Percentiles rank a stretch among this genome's conserved stretches.
These are phyloP conservation scores for Metschnikowia orientalis DNA, from an alignment of 805 yeast species.

Conservation along the genomic window DNA sequence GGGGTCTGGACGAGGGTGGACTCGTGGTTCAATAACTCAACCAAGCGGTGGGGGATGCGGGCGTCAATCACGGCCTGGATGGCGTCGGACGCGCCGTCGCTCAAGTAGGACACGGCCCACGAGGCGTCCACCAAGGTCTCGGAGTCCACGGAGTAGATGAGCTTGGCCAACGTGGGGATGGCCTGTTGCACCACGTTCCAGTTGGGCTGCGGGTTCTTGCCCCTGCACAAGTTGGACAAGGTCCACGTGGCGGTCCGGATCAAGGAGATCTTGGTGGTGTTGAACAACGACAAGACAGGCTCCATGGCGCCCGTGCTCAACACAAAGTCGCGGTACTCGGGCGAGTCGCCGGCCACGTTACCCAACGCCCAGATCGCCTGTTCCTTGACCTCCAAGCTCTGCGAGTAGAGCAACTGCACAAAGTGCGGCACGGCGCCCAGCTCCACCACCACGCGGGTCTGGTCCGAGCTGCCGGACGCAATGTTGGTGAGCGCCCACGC, in stretches of 20 bases:
- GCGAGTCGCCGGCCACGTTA: conserved; percentile 97
- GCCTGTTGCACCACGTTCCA: conserved; percentile 86
- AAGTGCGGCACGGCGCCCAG: conserved; percentile 92
- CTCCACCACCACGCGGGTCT: conserved; percentile 86
- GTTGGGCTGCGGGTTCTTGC: conserved; percentile 93
- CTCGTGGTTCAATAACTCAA: conserved; percentile 81
- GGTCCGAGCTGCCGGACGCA: conserved; percentile 89
- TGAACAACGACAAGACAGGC: conserved; percentile 76
- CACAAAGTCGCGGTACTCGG: conserved; percentile 85
- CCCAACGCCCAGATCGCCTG: conserved; percentile 99
- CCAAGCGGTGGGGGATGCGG: conserved; percentile 89
- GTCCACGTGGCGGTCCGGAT: conserved; percentile 99
- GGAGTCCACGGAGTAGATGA: conserved; percentile 83
- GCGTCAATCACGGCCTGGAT: conserved; percentile 97
- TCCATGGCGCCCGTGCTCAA: conserved; percentile 81
- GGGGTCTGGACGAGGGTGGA: conserved; percentile 92
- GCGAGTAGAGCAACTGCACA: conserved; percentile 74
- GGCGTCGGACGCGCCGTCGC: conserved; percentile 89
- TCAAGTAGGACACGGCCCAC: conserved; percentile 95
- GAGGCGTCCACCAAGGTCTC: conserved; percentile 96
- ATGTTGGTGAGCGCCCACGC: conserved; percentile 99
- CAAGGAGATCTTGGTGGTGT: conserved; percentile 78
- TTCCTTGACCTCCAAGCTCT: conserved; percentile 88
- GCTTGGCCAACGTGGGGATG: conserved; percentile 84
- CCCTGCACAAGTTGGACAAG: conserved; percentile 91